Evolutionary conservation across 2,329 filamentous ascomycete genomes (phyloP).

Genomic region (Diplodia corticola): DNA sequence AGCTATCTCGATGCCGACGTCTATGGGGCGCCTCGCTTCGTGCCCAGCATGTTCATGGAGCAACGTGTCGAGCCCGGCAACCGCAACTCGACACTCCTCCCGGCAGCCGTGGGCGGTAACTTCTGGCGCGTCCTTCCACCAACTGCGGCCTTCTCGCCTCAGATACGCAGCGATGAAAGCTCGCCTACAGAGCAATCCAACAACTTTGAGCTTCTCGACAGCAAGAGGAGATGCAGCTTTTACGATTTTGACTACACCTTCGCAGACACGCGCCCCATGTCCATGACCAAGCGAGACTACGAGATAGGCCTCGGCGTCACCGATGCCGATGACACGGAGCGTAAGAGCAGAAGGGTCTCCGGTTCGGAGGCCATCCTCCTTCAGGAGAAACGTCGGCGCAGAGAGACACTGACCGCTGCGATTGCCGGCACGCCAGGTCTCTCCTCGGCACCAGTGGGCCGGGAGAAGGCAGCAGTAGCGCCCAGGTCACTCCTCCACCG

Average conservation of each 20-base stretch:
- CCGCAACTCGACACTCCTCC: slow-evolving; percentile 21
- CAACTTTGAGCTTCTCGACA: not conserved
- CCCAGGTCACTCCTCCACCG: not conserved
- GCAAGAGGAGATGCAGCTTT: not conserved
- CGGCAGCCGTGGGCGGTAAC: not conserved
- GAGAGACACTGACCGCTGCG: not conserved
- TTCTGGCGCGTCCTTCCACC: slow-evolving; percentile 13
- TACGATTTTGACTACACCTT: not conserved
- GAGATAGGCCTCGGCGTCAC: not conserved
- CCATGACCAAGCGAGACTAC: not conserved
- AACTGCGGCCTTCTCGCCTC: not conserved
- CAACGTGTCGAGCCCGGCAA: slow-evolving; percentile 10
- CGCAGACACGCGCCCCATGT: not conserved
- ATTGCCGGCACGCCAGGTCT: not conserved
- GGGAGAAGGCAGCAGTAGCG: not conserved
- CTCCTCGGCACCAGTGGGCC: not conserved
- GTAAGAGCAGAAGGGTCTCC: not conserved
- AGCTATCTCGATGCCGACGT: slow-evolving; percentile 10
- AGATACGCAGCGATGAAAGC: not conserved
- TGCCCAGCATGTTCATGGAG: slow-evolving; percentile 22
- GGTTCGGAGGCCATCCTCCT: not conserved
- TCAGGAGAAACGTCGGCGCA: not conserved
- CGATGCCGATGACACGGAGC: not conserved
- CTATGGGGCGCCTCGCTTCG: not conserved
- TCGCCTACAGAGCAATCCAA: not conserved